Evolutionary conservation across 352 stramenopile genomes (phyloP), one percentile per base, ranked within the genome.

Genomic region (Elongisporangium anandrum): DNA sequence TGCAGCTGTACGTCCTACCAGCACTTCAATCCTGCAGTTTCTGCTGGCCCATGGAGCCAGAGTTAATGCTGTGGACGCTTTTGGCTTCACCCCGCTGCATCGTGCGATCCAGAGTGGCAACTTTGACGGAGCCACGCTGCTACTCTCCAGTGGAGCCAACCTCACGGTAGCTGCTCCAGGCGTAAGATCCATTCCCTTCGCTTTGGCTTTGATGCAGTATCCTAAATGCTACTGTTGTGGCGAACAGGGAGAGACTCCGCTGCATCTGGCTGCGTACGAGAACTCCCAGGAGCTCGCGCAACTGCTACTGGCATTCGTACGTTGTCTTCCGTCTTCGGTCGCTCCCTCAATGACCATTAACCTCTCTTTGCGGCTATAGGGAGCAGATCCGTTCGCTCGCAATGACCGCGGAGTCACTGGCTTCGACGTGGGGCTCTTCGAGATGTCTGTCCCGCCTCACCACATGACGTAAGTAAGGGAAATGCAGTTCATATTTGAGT

Each of bases 371-470:
- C 12, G 20, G 17, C 34, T 45, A 24, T 39, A 75, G 68, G 68
- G 68, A 4, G 68, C 68, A 0, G 63, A 75, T 34, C 65, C 68
- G 16, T 75, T 75, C 26, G 65, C 68, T 26, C 57, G 68, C 16
- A 75, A 75, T 51, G 64, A 72, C 24, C 65, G 68, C 19, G 68
- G 68, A 2, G 58, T 67, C 16, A 55, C 56, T 21, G 67, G 68
- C 48, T 75, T 75, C 49, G 68, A 75, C 41, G 61, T 70, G 22
- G 68, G 68, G 21, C 61, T 75, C 51, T 75, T 75, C 48, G 68
- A 75, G 50, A 61, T 75, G 45, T 72, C 65, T 4, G 61, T 75
- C 41, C 68, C 68, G 5, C 68, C 68, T 16, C 57, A 72, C 24
- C 68, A 75, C 61, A 75, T 75, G 68, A 65, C 60, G 19, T 75